Evolutionary conservation across 345 rosid genomes (phyloP).

Genomic region (Eucalyptus polyanthemos): DNA sequence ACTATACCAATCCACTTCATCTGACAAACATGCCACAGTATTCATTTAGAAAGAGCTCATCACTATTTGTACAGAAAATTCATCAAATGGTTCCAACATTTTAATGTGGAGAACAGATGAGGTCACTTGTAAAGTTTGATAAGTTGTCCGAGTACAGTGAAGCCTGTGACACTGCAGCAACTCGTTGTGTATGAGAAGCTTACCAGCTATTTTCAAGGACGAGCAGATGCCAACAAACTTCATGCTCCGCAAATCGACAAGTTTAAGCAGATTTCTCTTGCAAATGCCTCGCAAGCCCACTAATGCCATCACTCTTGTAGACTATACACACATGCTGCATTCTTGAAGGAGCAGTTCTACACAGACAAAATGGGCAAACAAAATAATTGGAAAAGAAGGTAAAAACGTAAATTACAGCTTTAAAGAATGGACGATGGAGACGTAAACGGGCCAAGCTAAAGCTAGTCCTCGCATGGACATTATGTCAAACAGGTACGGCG

Average conservation of each 20-base stretch:
- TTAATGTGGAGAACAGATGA: neutral
- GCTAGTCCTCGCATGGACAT: neutral
- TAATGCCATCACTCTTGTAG: neutral
- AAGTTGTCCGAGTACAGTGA: neutral
- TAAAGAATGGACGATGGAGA: neutral
- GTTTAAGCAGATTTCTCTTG: conserved; percentile 1
- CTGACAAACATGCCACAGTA: neutral
- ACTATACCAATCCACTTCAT: neutral
- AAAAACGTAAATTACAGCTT: neutral
- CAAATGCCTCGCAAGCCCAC: neutral
- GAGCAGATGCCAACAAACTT: neutral
- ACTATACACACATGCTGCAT: neutral
- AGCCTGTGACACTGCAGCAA: neutral
- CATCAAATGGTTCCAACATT: neutral
- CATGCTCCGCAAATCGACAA: neutral
- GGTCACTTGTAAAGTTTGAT: neutral
- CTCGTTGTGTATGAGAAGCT: neutral
- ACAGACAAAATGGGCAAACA: neutral
- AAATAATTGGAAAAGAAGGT: neutral
- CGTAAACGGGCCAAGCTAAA: neutral
- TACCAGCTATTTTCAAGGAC: neutral
- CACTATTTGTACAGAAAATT: neutral
- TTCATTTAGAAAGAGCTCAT: neutral
- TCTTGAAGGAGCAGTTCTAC: neutral
- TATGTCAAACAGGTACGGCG: neutral